These are phyloP conservation scores for Endoconidiophora polonica DNA, from an alignment of 2,329 filamentous ascomycete genomes.

Conservation along the genomic window DNA sequence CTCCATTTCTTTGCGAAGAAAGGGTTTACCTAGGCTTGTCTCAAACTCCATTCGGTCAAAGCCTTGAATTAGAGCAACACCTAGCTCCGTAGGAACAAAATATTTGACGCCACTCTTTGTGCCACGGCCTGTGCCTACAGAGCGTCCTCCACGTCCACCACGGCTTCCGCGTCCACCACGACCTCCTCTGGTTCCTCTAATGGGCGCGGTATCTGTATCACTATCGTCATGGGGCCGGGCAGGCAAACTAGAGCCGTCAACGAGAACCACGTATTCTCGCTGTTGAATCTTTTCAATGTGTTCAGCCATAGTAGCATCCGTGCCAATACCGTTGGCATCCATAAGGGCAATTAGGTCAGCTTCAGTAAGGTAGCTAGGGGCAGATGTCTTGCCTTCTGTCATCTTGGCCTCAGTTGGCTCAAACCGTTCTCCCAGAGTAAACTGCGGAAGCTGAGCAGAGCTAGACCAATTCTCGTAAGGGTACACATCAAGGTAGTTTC, in stretches of 20 bases:
- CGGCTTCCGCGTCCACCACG: slow-evolving; percentile 34
- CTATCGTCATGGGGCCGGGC: slow-evolving; percentile 18
- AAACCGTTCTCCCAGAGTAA: slow-evolving; percentile 64
- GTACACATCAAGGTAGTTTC: slow-evolving; percentile 91
- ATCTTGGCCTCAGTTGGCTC: slow-evolving; percentile 80
- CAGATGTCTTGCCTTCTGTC: slow-evolving; percentile 72
- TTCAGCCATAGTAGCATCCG: slow-evolving; percentile 97
- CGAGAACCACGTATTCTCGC: slow-evolving; percentile 64
- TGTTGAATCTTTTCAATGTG: slow-evolving; percentile 94
- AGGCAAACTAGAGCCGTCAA: slow-evolving; percentile 26
- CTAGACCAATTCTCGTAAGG: slow-evolving; percentile 94
- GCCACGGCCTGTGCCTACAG: slow-evolving; percentile 19
- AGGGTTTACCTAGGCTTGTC: slow-evolving; percentile 85
- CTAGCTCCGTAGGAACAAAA: slow-evolving; percentile 83
- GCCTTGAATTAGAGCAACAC: slow-evolving; percentile 79
- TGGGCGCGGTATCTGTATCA: not conserved
- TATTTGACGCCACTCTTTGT: slow-evolving; percentile 46
- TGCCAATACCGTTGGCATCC: slow-evolving; percentile 97
- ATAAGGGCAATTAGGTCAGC: slow-evolving; percentile 90
- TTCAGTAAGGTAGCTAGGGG: slow-evolving; percentile 80
- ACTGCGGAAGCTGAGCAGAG: slow-evolving; percentile 64
- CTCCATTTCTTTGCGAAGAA: slow-evolving; percentile 95
- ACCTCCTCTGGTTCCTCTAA: slow-evolving; percentile 19
- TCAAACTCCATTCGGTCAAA: slow-evolving; percentile 92
- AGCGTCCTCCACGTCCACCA: slow-evolving; percentile 25